phyloP scores from a whole-genome alignment of 2,329 filamentous ascomycete genomes.

The Exophiala lecanii-corni region DNA sequence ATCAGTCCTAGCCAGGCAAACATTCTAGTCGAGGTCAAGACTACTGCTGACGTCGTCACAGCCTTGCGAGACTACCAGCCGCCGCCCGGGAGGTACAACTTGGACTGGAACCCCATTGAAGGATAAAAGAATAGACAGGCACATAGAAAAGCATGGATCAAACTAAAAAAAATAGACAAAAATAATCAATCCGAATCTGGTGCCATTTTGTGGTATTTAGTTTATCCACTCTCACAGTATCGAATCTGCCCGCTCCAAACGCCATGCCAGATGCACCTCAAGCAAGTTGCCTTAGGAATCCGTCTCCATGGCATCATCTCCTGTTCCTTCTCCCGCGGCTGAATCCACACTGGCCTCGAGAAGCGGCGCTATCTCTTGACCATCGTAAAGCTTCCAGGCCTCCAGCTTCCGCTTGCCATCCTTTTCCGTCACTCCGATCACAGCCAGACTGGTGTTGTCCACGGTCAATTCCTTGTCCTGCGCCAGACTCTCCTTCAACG shows the following conservation, averaged over 20 bases:
- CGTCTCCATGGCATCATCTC: constrained; percentile 53
- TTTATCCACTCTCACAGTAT: constrained; percentile 2
- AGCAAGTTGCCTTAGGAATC: constrained; percentile 37
- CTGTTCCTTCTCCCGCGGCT: constrained; percentile 40
- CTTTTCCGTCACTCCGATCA: constrained; percentile 60
- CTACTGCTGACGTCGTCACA: constrained; percentile 66
- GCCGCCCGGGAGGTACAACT: constrained; percentile 68
- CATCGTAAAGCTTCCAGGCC: constrained; percentile 86
- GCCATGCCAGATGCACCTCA: constrained; percentile 17
- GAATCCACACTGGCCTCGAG: constrained; percentile 62
- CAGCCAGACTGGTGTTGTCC: constrained; percentile 89
- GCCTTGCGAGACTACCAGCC: constrained; percentile 70
- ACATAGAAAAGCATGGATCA: background rate
- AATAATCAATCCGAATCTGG: too few species aligned
- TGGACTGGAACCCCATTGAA: constrained; percentile 69
- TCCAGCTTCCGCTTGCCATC: constrained; percentile 58
- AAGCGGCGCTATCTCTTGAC: constrained; percentile 78
- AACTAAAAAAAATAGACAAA: background rate
- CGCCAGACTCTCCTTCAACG: constrained; percentile 89
- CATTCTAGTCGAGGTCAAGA: constrained; percentile 74
- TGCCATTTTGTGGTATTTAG: constrained; percentile 2
- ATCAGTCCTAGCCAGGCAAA: constrained; percentile 64
- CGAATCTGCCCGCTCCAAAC: constrained; percentile 20
- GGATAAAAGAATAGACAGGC: too few species aligned
- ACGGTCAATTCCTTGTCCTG: constrained; percentile 98